These are phyloP conservation scores for Chytridium lagenaria DNA, from an alignment of 371 early-diverging fungal genomes.

Conservation along the genomic window DNA sequence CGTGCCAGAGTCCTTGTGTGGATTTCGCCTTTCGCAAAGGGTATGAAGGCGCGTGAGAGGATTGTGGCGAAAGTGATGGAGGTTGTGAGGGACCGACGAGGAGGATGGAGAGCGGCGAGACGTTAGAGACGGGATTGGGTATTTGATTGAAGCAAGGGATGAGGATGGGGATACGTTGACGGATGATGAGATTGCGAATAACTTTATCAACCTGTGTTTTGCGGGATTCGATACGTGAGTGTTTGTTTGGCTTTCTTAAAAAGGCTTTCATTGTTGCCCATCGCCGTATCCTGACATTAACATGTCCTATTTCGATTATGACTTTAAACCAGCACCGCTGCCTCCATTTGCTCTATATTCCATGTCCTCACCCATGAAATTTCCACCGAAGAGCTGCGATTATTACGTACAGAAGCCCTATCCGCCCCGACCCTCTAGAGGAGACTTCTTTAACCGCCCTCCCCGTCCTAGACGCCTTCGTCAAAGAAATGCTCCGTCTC, in stretches of 20 bases:
- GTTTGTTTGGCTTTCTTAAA: neutral
- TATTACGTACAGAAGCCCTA: neutral
- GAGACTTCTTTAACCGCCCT: conserved; percentile 8
- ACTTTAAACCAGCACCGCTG: conserved; percentile 3
- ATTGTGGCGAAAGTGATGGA: neutral
- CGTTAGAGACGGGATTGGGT: conserved; percentile 7
- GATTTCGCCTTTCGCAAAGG: conserved; percentile 23
- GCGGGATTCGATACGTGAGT: conserved; percentile 25
- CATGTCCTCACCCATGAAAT: conserved; percentile 5
- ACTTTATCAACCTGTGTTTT: conserved; percentile 16
- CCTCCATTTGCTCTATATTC: neutral
- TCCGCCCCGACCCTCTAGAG: neutral
- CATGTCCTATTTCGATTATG: neutral
- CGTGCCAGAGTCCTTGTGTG: conserved; percentile 13
- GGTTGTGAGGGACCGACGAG: neutral
- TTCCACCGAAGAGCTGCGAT: neutral
- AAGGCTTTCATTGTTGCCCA: neutral
- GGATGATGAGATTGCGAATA: conserved; percentile 24
- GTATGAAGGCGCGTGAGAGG: conserved; percentile 4
- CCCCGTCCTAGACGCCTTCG: conserved; percentile 18
- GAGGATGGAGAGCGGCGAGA: neutral
- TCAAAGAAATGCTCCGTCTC: conserved; percentile 11
- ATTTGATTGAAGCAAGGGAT: conserved; percentile 11
- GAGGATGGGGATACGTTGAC: conserved; percentile 14
- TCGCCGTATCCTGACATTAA: too few relatives aligned